Percentiles rank a stretch among this genome's conserved stretches.
Conservation (phyloP, 208 protist species). For the Trypanosoma brucei region DNA sequence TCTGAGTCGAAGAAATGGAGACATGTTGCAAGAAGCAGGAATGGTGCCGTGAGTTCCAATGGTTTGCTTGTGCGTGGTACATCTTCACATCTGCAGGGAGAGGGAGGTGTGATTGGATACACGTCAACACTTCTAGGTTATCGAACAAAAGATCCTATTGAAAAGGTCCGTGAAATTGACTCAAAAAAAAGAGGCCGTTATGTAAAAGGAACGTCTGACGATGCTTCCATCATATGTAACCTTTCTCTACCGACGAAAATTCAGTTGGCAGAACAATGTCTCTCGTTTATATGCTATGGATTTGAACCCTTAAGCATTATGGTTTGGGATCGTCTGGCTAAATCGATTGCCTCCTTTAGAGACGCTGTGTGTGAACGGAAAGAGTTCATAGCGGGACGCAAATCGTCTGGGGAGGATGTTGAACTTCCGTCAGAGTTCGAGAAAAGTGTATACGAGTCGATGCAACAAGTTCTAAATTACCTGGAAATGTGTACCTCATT, state of each 20-base stretch:
- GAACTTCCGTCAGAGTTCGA: conserved; percentile 63
- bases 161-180: conserved; percentile 73
- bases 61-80: conserved; percentile 59
- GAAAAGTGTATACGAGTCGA: conserved; percentile 38
- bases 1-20: conserved; percentile 69
- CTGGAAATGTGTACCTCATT: conserved; percentile 57
- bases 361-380: conserved; percentile 56
- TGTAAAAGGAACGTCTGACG: conserved; percentile 72
- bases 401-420: conserved; percentile 53
- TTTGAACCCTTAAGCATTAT: conserved; percentile 81
- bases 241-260: conserved; percentile 78
- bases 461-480: conserved; percentile 55
- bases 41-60: conserved; percentile 77
- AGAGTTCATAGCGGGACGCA: conserved; percentile 53
- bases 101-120: conserved; percentile 51
- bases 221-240: conserved; percentile 39
- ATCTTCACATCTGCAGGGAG: conserved; percentile 13
- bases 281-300: conserved; percentile 73
- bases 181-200: conserved; percentile 71
- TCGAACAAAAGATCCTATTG: conserved; percentile 67
- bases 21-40: conserved; percentile 56
- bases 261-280: conserved; percentile 69
- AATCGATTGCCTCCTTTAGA: conserved; percentile 37
- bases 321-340: conserved; percentile 37
- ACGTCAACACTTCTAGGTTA: conserved; percentile 62